These are phyloP conservation scores for Gentiana straminea DNA, from an alignment of 257 asterid genomes.

Conservation along the genomic window DNA sequence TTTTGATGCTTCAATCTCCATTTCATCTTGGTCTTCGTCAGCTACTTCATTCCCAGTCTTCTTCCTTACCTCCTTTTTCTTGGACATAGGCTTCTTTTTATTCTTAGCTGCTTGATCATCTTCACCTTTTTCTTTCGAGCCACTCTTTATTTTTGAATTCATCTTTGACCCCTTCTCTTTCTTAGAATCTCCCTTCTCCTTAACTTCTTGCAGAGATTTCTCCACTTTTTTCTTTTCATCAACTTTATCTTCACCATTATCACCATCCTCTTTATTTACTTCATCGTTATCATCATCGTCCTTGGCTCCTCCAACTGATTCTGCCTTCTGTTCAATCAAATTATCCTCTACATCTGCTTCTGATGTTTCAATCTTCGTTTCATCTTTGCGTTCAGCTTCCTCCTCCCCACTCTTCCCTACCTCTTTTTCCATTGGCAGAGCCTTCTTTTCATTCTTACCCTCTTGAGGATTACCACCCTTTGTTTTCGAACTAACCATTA, in stretches of 20 bases:
- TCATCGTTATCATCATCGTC: conserved; percentile 14
- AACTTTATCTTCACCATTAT: conserved; percentile 2
- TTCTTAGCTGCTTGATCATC: conserved; percentile 20
- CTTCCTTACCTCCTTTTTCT: conserved; percentile 29
- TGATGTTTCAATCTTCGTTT: conserved; percentile 6
- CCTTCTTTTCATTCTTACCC: conserved; percentile 30
- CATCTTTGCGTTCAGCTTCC: conserved; percentile 1
- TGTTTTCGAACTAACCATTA: conserved; percentile 28
- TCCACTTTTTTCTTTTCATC: conserved; percentile 5
- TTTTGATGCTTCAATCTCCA: conserved; percentile 4
- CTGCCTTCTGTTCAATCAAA: too few species aligned
- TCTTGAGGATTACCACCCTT: conserved; percentile 20
- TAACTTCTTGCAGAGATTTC: conserved; percentile 21
- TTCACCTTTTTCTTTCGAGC: conserved; percentile 23
- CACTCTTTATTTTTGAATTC: conserved; percentile 41
- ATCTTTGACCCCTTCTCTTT: conserved; percentile 35
- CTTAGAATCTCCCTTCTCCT: conserved; percentile 19
- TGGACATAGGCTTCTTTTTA: conserved; percentile 26
- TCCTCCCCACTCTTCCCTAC: conserved; percentile 13
- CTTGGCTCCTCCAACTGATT: conserved; percentile 33
- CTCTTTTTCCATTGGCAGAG: conserved; percentile 29
- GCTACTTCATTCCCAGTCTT: conserved; percentile 1
- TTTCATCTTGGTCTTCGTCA: not conserved
- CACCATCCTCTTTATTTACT: conserved; percentile 5
- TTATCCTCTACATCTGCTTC: too few species aligned